These are phyloP conservation scores for Mycena floridula DNA, from an alignment of 768 basidiomycete genomes.

Conservation along the genomic window DNA sequence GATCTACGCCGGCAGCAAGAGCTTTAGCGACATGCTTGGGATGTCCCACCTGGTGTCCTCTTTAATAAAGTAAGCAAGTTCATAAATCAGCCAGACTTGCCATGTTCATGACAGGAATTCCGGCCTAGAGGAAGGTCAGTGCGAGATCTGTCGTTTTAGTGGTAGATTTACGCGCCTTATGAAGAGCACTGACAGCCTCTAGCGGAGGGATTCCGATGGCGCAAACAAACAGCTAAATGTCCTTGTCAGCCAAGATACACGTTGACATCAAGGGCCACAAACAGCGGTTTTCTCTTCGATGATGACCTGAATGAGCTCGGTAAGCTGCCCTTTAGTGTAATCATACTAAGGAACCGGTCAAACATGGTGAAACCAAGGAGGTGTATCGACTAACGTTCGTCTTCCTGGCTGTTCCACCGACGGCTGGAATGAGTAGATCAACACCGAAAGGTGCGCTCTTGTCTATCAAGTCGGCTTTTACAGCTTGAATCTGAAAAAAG, in stretches of 20 bases:
- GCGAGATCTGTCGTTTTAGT: too few species aligned
- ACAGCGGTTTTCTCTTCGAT: conserved; percentile 82
- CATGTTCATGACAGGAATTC: too few species aligned
- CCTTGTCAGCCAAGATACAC: too few species aligned
- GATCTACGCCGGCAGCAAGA: conserved; percentile 78
- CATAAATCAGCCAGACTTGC: too few species aligned
- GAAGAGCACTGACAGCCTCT: conserved; percentile 73
- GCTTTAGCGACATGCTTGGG: conserved; percentile 84
- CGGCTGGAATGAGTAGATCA: conserved; percentile 82
- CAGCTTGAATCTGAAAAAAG: conserved; percentile 57
- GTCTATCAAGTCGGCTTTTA: conserved; percentile 70
- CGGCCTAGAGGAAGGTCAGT: too few species aligned
- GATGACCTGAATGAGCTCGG: conserved; percentile 83
- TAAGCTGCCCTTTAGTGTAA: conserved; percentile 84
- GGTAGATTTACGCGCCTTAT: conserved; percentile 77
- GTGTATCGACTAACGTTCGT: conserved; percentile 58
- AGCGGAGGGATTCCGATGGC: conserved; percentile 85
- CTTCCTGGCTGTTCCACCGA: conserved; percentile 84
- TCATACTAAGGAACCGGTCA: conserved; percentile 32
- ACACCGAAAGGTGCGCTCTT: conserved; percentile 85
- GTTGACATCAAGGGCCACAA: too few species aligned
- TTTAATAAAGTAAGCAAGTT: too few species aligned
- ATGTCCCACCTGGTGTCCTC: too few species aligned
- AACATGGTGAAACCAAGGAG: neutral
- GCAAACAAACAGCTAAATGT: conserved; percentile 93